Conservation (phyloP, 495 filamentous ascomycete genomes). For the Penicillium paradoxum region DNA sequence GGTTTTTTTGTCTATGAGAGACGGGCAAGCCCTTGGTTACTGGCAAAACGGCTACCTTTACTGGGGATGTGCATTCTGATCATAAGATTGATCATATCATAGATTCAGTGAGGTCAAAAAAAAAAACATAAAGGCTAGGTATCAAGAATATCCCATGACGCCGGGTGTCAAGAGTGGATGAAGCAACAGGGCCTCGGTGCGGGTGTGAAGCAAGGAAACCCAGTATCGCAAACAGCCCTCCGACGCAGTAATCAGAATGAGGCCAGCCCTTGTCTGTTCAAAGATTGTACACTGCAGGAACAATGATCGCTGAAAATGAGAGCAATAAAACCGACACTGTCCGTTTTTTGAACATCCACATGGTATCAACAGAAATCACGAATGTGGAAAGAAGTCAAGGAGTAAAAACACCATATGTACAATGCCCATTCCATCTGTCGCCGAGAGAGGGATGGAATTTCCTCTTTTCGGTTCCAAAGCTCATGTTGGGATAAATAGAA, state of each 20-base stretch:
- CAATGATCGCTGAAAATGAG: too few relatives aligned
- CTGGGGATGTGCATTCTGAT: neutral
- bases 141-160: conserved; percentile 21
- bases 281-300: neutral
- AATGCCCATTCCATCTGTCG: neutral
- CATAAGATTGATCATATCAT: neutral
- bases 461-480: neutral
- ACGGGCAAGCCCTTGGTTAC: neutral
- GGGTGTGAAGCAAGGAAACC: conserved; percentile 5
- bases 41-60: too few relatives aligned
- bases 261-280: conserved; percentile 1
- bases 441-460: neutral
- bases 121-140: conserved; percentile 20
- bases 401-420: neutral
- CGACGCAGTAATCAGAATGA: conserved; percentile 17
- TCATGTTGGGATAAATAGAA: neutral
- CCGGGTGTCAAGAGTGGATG: conserved; percentile 9
- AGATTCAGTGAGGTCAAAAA: neutral
- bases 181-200: conserved; percentile 4
- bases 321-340: neutral
- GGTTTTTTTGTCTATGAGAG: too few relatives aligned
- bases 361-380: neutral
- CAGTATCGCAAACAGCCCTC: conserved; percentile 8
- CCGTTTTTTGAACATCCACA: neutral
- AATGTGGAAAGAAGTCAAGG: neutral